These are phyloP conservation scores for Hygrophoropsis aurantiaca DNA, from an alignment of 768 basidiomycete species.

Conservation along the genomic window DNA sequence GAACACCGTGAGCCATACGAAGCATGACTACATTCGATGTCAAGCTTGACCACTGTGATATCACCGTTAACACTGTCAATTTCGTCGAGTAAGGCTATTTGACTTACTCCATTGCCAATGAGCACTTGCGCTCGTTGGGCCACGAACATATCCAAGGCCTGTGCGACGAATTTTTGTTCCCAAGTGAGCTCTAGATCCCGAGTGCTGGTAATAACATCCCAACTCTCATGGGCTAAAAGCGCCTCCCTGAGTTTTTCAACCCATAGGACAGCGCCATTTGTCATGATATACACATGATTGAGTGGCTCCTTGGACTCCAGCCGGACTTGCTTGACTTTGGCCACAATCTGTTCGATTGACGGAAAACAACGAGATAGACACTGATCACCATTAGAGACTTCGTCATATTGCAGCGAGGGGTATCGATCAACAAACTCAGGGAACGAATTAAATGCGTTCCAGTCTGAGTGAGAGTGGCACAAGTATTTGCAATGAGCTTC, in stretches of 20 bases:
- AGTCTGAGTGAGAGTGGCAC: slow-evolving; percentile 23
- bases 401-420: slow-evolving; percentile 19
- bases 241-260: slow-evolving; percentile 35
- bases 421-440: slow-evolving; percentile 33
- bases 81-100: too few relatives aligned
- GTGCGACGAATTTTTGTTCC: slow-evolving; percentile 44
- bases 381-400: slow-evolving; percentile 14
- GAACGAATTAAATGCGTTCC: slow-evolving; percentile 38
- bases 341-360: slow-evolving; percentile 37
- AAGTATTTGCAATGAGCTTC: slow-evolving; percentile 36
- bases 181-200: slow-evolving; percentile 38
- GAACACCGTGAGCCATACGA: slow-evolving; percentile 18
- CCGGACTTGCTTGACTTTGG: slow-evolving; percentile 34
- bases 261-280: slow-evolving; percentile 44
- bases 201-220: slow-evolving; percentile 39
- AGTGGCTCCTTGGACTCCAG: slow-evolving; percentile 24
- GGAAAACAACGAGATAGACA: slow-evolving; percentile 43
- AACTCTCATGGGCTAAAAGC: slow-evolving; percentile 29
- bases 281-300: slow-evolving; percentile 43
- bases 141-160: slow-evolving; percentile 51
- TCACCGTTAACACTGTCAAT: too few relatives aligned
- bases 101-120: slow-evolving; percentile 52
- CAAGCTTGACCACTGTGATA: slow-evolving; percentile 25
- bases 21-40: slow-evolving; percentile 28
- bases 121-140: slow-evolving; percentile 46